These are phyloP conservation scores for Metschnikowia hibisci DNA, from an alignment of 805 yeast species.

Conservation along the genomic window DNA sequence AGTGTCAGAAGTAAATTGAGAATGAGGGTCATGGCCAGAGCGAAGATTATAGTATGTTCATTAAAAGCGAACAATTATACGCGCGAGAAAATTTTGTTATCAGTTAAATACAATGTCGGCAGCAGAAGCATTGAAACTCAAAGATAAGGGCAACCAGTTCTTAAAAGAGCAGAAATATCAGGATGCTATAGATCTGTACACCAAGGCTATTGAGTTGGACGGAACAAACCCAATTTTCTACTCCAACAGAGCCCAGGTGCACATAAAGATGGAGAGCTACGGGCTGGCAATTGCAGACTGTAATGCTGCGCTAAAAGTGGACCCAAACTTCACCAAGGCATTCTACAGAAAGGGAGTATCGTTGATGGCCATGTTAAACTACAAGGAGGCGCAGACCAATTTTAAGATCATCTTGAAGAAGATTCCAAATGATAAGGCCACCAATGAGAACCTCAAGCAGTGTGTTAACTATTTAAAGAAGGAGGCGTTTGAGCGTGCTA, in stretches of 20 bases:
- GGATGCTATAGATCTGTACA: conserved; percentile 66
- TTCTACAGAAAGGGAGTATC: conserved; percentile 88
- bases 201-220: conserved; percentile 69
- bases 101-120: conserved; percentile 14
- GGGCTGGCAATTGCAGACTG: conserved; percentile 85
- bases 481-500: conserved; percentile 82
- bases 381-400: conserved; percentile 69
- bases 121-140: conserved; percentile 46
- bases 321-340: conserved; percentile 68
- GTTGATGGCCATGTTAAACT: conserved; percentile 66
- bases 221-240: conserved; percentile 57
- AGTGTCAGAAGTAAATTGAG: too few relatives aligned
- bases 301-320: conserved; percentile 61
- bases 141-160: conserved; percentile 68
- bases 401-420: conserved; percentile 57
- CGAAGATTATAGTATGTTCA: too few relatives aligned
- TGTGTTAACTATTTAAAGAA: conserved; percentile 64
- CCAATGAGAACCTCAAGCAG: conserved; percentile 57
- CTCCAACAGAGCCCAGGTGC: conserved; percentile 88
- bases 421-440: conserved; percentile 67
- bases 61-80: not conserved
- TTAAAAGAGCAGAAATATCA: conserved; percentile 62
- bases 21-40: too few relatives aligned
- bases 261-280: conserved; percentile 79
- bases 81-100: not conserved